Evolutionary conservation across 2,329 filamentous ascomycete genomes (phyloP), one percentile per base, ranked within the genome.

Genomic region (Hypomyces perniciosus): DNA sequence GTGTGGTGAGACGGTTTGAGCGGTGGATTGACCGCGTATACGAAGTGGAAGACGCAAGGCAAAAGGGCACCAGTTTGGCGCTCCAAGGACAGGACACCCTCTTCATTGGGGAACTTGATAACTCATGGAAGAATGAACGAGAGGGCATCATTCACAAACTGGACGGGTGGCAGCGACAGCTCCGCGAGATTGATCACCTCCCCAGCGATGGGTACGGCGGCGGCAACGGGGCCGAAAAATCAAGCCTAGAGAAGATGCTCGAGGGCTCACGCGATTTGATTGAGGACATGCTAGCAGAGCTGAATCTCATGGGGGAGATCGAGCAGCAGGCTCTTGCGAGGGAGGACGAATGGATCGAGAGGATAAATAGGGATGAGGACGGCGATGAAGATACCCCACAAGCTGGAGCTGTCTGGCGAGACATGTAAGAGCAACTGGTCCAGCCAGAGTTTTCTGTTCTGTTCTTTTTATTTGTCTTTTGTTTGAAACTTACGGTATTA

Each of bases 231-330:
- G 58, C 58, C 6, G 55, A 62, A 51, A 29, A 61, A 37, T 50
- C 64, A 12, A 78, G 72, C 52, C 60, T 85, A 49, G 68, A 61
- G 26, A 64, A 68, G 29, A 72, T 82, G 56, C 62, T 85, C 37
- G 65, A 63, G 6, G 73, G 70, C 2, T 79, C 75, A 50, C 64
- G 70, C 26, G 61, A 59, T 12, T 64, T 86, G 41, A 72, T 85
- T 9, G 61, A 68, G 44, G 79, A 75, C 34, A 86, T 86, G 82
- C 64, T 83, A 41, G 70, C 69, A n/a, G 84, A 86, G 68, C 67
- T 87, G 55, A 65, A 65, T n/a, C 54, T 76, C 53, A 86, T 87
- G 83, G 73, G 73, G 50, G 72, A 76, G 59, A 78, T 87, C 50
- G 81, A 85, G 66, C 68, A 67, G 43, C 80, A 81, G 57, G 77